Base-by-base conservation (phyloP, 495 filamentous ascomycete species). In the Physcia stellaris region DNA sequence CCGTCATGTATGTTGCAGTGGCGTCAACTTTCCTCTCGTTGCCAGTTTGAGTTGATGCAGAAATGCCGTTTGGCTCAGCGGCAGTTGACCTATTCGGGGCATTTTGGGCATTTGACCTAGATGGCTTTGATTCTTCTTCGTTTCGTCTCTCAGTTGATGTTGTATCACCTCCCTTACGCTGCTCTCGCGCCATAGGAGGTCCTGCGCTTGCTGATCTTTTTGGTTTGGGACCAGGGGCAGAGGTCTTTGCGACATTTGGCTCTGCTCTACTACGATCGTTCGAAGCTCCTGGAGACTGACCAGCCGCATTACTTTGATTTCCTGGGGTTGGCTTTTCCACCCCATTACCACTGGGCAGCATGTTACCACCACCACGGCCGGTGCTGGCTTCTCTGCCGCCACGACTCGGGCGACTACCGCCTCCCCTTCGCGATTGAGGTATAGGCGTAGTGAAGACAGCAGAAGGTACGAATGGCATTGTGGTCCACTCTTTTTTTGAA, bases 361-460 rank as follows among this genome's bases (percentile, higher is more conserved):
- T 68, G 40, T 61, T 56, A 23, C 56, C 58, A 30, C 70, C 73
- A 40, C 80, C 69, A 32, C 67, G 54, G 24, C 68, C 69, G 43
- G 64, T 64, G 24, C 68, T 69, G 43, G 64, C 63, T 23, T 71
- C 70, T 24, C 70, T 52, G 39, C 67, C 62, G 51, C 72, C 74
- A 32, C 67, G 68, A 31, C 50, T 46, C 35, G 59, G 57, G 45
- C 63, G 66, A n/a, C n/a, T n/a, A n/a, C n/a, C n/a, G 42, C 70
- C 73, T 44, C 72, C 76, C 55, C 80, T 67, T 11, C 75, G 71
- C 31, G 68, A 69, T 41, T 66, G 62, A 5, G 83, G 83, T 24
- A 92, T 51, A 4, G 75, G 80, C 0, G 86, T 94, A 53, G 77
- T 77, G 57, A 88, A 94, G n/a, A 79, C 71, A 18, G 86, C 80